phyloP scores from a whole-genome alignment of 805 yeast genomes.

The Debaryomyces hansenii region DNA sequence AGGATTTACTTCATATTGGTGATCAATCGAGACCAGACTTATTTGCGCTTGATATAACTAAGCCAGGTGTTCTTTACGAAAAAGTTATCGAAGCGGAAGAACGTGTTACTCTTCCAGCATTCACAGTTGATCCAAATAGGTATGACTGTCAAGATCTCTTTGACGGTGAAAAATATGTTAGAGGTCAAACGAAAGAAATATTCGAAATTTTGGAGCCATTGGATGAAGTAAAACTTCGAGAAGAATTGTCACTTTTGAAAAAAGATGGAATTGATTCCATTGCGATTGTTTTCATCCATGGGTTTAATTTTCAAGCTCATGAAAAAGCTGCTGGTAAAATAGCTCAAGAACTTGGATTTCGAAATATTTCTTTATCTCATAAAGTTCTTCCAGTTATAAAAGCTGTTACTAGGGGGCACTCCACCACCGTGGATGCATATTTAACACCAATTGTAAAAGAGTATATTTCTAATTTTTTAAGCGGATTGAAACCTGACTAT shows the following conservation, averaged over 20 bases:
- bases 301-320: constrained; percentile 72
- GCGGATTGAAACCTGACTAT: constrained; percentile 56
- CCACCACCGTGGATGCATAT: constrained; percentile 80
- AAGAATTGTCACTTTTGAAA: constrained; percentile 44
- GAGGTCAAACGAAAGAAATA: constrained; percentile 44
- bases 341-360: constrained; percentile 67
- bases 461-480: constrained; percentile 31
- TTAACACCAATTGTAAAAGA: constrained; percentile 74
- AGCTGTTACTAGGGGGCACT: constrained; percentile 73
- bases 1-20: constrained; percentile 20
- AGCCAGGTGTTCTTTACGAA: constrained; percentile 16
- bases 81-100: constrained; percentile 20
- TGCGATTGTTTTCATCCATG: constrained; percentile 71
- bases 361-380: constrained; percentile 66
- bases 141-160: constrained; percentile 23
- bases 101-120: constrained; percentile 17
- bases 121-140: constrained; percentile 40
- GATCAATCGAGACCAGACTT: constrained; percentile 22
- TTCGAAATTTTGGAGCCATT: constrained; percentile 58
- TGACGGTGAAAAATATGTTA: constrained; percentile 12
- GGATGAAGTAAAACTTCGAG: constrained; percentile 40
- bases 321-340: constrained; percentile 44
- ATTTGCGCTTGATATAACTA: constrained; percentile 17
- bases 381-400: constrained; percentile 79
- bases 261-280: constrained; percentile 63